A percentile compares a stretch with the other conserved stretches of the same genome.
These are phyloP conservation scores for Keithomyces neogunnii DNA, from an alignment of 2,329 filamentous ascomycete species.

Conservation along the genomic window DNA sequence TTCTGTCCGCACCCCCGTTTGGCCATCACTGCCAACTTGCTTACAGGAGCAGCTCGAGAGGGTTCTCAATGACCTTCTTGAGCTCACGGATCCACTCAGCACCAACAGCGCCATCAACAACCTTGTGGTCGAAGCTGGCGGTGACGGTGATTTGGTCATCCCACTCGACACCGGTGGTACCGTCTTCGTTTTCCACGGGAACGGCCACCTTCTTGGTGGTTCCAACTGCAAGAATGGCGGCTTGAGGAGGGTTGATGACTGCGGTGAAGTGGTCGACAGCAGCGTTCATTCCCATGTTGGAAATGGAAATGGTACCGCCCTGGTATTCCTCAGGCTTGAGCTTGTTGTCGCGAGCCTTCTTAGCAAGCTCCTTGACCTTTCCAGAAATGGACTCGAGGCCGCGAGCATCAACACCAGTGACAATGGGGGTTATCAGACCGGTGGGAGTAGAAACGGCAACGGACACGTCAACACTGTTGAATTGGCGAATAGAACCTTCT, in stretches of 20 bases:
- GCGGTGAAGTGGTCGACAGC: constrained; percentile 96
- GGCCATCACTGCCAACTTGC: background rate
- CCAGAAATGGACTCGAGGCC: constrained; percentile 83
- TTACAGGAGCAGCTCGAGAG: constrained; percentile 87
- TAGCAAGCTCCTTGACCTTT: constrained; percentile 92
- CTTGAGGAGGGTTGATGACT: constrained; percentile 97
- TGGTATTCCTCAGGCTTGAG: constrained; percentile 99
- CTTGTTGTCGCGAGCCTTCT: constrained; percentile 93
- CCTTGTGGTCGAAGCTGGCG: constrained; percentile 97
- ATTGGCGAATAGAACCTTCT: constrained; percentile 82
- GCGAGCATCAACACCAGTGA: constrained; percentile 77
- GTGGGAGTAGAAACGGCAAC: constrained; percentile 90
- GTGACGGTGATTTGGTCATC: constrained; percentile 96
- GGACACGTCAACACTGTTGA: constrained; percentile 87
- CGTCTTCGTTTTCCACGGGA: constrained; percentile 77
- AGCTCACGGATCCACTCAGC: constrained; percentile 95
- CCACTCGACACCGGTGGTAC: constrained; percentile 68
- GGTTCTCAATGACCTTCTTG: constrained; percentile 97
- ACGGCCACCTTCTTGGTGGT: constrained; percentile 93
- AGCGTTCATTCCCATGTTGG: constrained; percentile 99
- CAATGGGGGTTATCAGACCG: constrained; percentile 95
- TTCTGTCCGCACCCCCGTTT: background rate
- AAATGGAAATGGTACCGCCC: constrained; percentile 97
- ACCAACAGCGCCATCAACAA: constrained; percentile 91
- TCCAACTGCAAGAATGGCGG: constrained; percentile 88